Conservation (phyloP, 257 asterid species). For the Anisodus acutangulus region DNA sequence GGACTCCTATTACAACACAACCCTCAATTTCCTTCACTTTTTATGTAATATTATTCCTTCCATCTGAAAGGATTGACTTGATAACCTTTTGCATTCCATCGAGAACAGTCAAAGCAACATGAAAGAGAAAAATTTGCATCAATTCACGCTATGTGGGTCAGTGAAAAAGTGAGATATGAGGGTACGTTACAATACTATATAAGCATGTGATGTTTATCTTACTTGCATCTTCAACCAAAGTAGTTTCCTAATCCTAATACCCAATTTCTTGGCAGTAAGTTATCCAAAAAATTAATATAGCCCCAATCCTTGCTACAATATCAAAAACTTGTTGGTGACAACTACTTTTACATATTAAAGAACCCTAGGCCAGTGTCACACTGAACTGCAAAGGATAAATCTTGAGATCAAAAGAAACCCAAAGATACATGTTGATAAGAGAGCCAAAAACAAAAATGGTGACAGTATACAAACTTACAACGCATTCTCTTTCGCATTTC, state of each 20-base stretch:
- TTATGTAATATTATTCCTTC: neutral
- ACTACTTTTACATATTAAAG: neutral
- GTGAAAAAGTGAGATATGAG: neutral
- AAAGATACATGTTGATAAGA: neutral
- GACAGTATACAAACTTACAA: conserved; percentile 53
- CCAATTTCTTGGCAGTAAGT: neutral
- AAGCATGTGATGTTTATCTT: neutral
- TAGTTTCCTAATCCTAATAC: neutral
- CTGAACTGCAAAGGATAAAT: conserved; percentile 4
- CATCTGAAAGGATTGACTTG: neutral
- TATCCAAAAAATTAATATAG: conserved; percentile 17
- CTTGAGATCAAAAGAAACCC: neutral
- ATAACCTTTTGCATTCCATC: neutral
- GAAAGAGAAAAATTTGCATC: conserved; percentile 10
- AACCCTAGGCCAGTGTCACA: neutral
- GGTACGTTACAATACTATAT: neutral
- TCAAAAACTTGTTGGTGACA: neutral
- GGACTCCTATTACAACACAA: neutral
- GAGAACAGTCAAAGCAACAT: neutral
- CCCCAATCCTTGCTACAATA: neutral
- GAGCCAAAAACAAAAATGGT: neutral
- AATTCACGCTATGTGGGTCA: neutral
- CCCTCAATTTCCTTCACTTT: neutral
- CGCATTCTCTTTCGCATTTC: conserved; percentile 78
- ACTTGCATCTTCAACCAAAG: neutral